Evolutionary conservation across 805 yeast genomes (phyloP).

Genomic region (Nematodospora valgi): DNA sequence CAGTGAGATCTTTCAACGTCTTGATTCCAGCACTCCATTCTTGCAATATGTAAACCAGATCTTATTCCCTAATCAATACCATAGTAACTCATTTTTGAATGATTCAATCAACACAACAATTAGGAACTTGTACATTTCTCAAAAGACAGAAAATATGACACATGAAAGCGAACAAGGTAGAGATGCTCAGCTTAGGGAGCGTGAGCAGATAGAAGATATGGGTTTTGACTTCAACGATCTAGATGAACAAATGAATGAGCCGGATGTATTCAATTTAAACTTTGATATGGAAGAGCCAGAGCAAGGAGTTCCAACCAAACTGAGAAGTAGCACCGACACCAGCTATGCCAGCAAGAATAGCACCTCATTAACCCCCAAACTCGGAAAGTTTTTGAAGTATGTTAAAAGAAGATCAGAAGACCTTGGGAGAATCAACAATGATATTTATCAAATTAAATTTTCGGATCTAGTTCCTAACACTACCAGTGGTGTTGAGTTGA

Average conservation of each 20-base stretch:
- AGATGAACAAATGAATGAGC: neutral
- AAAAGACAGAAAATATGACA: neutral
- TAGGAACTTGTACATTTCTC: neutral
- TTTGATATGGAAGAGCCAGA: too few relatives aligned
- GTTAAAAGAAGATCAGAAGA: neutral
- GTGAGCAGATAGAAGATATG: neutral
- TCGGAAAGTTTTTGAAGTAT: conserved; percentile 6
- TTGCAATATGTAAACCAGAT: too few relatives aligned
- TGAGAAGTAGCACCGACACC: too few relatives aligned
- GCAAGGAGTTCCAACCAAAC: too few relatives aligned
- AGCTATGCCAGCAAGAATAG: too few relatives aligned
- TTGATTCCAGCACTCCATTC: too few relatives aligned
- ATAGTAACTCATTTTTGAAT: too few relatives aligned
- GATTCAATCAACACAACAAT: too few relatives aligned
- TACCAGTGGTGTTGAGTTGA: conserved; percentile 9
- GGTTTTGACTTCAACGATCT: neutral
- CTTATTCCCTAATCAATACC: too few relatives aligned
- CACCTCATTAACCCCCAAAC: neutral
- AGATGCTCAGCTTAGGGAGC: neutral
- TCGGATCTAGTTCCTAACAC: conserved; percentile 15
- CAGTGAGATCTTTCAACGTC: too few relatives aligned
- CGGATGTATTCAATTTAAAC: too few relatives aligned
- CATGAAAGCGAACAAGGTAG: conserved; percentile 4
- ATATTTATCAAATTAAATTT: conserved; percentile 11
- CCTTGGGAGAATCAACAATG: neutral